Evolutionary conservation across 768 basidiomycete genomes (phyloP), one percentile per base, ranked within the genome.

Genomic region (Candolleomyces eurysporus): DNA sequence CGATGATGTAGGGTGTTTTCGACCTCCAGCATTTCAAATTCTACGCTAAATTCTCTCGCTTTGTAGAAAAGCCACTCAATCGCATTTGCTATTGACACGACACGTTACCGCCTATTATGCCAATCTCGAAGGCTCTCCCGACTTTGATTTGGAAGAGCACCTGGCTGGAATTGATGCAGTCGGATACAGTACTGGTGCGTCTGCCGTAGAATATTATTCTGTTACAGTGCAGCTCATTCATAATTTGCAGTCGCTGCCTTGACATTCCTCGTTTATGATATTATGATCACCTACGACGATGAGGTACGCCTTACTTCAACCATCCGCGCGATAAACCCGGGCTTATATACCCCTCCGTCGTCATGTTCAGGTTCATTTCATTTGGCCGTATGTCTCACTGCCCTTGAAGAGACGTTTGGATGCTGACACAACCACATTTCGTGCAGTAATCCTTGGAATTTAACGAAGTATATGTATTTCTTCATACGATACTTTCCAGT

Each of bases 191-290:
- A 36, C 31, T 21, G 54, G 54, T 56, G 40, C 19, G 17, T 56
- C 31, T 8, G 21, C 19, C 19, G 14, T 9, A 17, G 16, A 4
- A 31, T 16, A 40, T n/a, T 26, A 31, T 10, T 7, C 32, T 16
- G 8, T 3, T 31, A 16, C 14, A 31, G 9, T 11, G 6, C 16
- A 6, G 49, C 30, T 31, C 21, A 51, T n/a, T 51, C 17, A 21
- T 5, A 10, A 22, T 51, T 21, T 26, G n/a, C 59, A 78, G 77
- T 77, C 31, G 76, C 74, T 16, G 69, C 78, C 2, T 65, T 79
- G 32, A 65, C 75, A 7, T 76, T 78, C 58, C 72, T 80, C 10
- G 58, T 74, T 11, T 81, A 77, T 72, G 79, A 81, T 61, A 75
- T 79, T n/a, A 59, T 74, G 26, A 72, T 80, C 40, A 79, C 79